phyloP scores from a whole-genome alignment of 148 eudicot species.

The Rhododendron simsii region DNA sequence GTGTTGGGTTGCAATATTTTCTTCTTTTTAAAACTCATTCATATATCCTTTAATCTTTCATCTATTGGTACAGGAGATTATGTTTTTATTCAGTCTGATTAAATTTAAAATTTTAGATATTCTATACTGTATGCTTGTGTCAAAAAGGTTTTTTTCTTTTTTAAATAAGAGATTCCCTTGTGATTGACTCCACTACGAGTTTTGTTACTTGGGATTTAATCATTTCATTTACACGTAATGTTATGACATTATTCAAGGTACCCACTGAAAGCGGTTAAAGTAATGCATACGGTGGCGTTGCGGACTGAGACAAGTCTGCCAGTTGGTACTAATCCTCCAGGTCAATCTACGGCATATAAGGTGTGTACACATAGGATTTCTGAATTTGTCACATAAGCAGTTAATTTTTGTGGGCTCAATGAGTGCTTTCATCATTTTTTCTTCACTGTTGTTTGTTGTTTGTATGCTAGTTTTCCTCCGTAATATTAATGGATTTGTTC shows the following conservation, averaged over 20 bases:
- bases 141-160: neutral
- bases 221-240: neutral
- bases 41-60: neutral
- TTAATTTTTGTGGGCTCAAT: neutral
- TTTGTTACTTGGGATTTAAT: neutral
- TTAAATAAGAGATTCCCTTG: neutral
- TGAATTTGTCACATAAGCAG: neutral
- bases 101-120: neutral
- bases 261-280: slow-evolving; percentile 93
- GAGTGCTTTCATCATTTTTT: neutral
- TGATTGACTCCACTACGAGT: neutral
- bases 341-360: slow-evolving; percentile 41
- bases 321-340: slow-evolving; percentile 32
- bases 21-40: neutral
- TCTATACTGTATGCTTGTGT: neutral
- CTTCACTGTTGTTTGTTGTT: neutral
- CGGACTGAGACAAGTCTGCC: slow-evolving; percentile 79
- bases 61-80: neutral
- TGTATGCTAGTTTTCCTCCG: neutral
- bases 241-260: slow-evolving; percentile 39
- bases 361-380: slow-evolving; percentile 19
- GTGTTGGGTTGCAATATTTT: neutral
- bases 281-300: slow-evolving; percentile 95
- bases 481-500: neutral
- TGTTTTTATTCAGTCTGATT: neutral